These are phyloP conservation scores for Raphanus hybrid DNA, from an alignment of 441 rosid species.

Conservation along the genomic window DNA sequence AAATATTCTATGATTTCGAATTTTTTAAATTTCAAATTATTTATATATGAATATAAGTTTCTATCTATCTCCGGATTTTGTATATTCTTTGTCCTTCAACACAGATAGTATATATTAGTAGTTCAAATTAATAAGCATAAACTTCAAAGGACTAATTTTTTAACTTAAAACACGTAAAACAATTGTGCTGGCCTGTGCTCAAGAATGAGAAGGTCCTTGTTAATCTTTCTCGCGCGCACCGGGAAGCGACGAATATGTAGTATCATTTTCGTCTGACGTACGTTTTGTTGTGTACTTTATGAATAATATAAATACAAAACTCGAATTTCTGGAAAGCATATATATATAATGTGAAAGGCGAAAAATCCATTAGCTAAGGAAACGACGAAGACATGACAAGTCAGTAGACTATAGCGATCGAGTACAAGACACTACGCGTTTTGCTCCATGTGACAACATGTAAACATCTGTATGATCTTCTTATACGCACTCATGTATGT, in stretches of 20 bases:
- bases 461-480: constrained; percentile 2
- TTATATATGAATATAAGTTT: too few species aligned
- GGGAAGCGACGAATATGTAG: constrained; percentile 5
- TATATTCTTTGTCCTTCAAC: too few species aligned
- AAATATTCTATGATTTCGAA: too few species aligned
- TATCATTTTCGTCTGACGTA: constrained; percentile 20
- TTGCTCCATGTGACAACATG: constrained; percentile 35
- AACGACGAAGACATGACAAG: constrained; percentile 35
- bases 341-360: constrained; percentile 36
- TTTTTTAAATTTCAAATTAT: too few species aligned
- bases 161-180: neutral
- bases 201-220: neutral
- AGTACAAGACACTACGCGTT: constrained; percentile 39
- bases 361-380: constrained; percentile 24
- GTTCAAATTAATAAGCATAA: neutral
- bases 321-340: constrained; percentile 28
- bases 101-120: too few species aligned
- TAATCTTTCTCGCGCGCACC: constrained; percentile 12
- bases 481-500: constrained; percentile 34
- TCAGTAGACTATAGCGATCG: constrained; percentile 23
- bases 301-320: neutral
- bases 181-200: neutral
- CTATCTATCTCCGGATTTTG: too few species aligned
- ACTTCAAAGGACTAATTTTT: neutral
- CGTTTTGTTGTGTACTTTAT: constrained; percentile 15